A percentile compares a stretch with the other conserved stretches of the same genome.
phyloP scores from a whole-genome alignment of 345 rosid species.

The Brassica nigra region DNA sequence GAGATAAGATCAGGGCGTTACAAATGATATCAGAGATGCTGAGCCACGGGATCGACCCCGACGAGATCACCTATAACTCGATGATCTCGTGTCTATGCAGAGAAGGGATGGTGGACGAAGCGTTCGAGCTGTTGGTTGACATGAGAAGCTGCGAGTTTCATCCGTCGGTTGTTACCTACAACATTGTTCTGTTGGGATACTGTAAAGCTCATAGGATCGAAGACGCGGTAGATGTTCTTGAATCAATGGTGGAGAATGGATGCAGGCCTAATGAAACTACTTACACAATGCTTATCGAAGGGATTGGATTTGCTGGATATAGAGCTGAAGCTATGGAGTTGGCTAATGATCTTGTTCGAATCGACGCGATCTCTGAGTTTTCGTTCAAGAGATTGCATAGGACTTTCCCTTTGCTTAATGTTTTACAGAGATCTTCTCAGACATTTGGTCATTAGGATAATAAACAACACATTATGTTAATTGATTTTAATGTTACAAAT shows the following conservation, averaged over 20 bases:
- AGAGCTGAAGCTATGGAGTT: slow-evolving; percentile 75
- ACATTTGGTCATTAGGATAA: not conserved
- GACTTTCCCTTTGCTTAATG: slow-evolving; percentile 70
- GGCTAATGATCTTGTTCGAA: slow-evolving; percentile 52
- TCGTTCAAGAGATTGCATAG: slow-evolving; percentile 59
- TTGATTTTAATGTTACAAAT: not conserved
- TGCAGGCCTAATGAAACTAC: slow-evolving; percentile 84
- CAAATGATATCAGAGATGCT: slow-evolving; percentile 69
- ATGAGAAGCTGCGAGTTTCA: slow-evolving; percentile 61
- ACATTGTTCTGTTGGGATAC: slow-evolving; percentile 71
- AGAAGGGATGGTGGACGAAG: slow-evolving; percentile 86
- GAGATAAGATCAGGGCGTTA: slow-evolving; percentile 60
- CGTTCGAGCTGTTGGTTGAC: slow-evolving; percentile 62
- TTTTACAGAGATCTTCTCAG: slow-evolving; percentile 46
- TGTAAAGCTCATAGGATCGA: slow-evolving; percentile 67
- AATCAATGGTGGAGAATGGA: slow-evolving; percentile 62
- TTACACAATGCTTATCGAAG: slow-evolving; percentile 62
- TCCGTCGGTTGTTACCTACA: slow-evolving; percentile 71
- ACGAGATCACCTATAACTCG: slow-evolving; percentile 77
- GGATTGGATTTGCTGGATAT: slow-evolving; percentile 74
- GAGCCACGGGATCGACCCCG: slow-evolving; percentile 61
- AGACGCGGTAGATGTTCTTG: slow-evolving; percentile 68
- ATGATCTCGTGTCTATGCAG: slow-evolving; percentile 81
- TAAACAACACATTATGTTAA: not conserved
- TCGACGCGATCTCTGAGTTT: slow-evolving; percentile 58